Evolutionary conservation across 495 filamentous ascomycete genomes (phyloP).

Genomic region (Aspergillus saccharolyticus): DNA sequence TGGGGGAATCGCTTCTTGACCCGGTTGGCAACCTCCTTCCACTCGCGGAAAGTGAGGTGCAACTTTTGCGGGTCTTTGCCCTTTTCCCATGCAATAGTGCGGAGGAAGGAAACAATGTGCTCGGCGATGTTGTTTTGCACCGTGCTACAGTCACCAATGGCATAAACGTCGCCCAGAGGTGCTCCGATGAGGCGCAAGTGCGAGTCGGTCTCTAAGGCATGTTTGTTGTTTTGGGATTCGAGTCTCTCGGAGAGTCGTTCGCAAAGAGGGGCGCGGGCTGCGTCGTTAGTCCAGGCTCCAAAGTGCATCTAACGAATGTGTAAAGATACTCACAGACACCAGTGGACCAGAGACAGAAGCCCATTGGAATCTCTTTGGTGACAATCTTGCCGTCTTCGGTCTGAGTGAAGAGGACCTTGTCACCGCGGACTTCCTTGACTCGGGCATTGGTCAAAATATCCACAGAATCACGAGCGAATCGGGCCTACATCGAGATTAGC

Average conservation of each 20-base stretch:
- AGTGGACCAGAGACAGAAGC: constrained; percentile 97
- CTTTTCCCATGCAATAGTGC: constrained; percentile 85
- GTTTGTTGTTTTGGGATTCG: constrained; percentile 76
- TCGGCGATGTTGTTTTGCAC: constrained; percentile 94
- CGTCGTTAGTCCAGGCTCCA: background rate
- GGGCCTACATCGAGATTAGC: constrained; percentile 32
- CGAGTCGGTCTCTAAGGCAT: constrained; percentile 91
- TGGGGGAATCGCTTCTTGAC: constrained; percentile 91
- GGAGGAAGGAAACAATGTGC: constrained; percentile 82
- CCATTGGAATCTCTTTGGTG: constrained; percentile 90
- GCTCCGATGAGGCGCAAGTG: constrained; percentile 89
- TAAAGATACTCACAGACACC: constrained; percentile 59
- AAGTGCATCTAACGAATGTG: background rate
- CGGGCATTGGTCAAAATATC: constrained; percentile 87
- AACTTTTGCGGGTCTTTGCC: constrained; percentile 81
- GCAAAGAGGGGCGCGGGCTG: constrained; percentile 74
- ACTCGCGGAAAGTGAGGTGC: constrained; percentile 79
- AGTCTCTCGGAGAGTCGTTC: constrained; percentile 67
- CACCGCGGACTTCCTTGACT: constrained; percentile 78
- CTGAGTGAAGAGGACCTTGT: constrained; percentile 86
- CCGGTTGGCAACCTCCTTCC: constrained; percentile 73
- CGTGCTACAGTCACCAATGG: constrained; percentile 93
- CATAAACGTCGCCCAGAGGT: constrained; percentile 92
- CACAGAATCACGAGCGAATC: constrained; percentile 85
- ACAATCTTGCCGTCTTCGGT: constrained; percentile 67